Evolutionary conservation across 179 eudicot genomes (phyloP).

Genomic region (Vitellaria paradoxa): DNA sequence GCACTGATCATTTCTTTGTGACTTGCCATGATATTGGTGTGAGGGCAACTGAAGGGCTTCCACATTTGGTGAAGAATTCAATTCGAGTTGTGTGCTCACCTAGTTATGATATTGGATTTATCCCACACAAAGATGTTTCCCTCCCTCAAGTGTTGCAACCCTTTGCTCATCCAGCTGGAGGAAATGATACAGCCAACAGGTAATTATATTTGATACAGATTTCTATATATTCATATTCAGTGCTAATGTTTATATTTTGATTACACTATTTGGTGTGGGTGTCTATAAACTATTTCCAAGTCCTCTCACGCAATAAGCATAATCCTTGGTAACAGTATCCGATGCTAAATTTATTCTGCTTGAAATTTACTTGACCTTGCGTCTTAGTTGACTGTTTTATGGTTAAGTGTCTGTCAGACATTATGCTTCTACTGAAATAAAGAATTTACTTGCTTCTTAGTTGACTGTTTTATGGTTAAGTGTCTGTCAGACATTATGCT

Average conservation of each 20-base stretch:
- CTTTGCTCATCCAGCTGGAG: slow-evolving; percentile 96
- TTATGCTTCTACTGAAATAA: not conserved
- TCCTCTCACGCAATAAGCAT: not conserved
- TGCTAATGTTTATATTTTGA: not conserved
- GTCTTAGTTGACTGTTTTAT: not conserved
- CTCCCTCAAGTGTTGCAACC: slow-evolving; percentile 97
- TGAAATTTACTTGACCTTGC: slow-evolving; percentile 1
- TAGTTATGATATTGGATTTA: slow-evolving; percentile 85
- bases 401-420: not conserved
- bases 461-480: not conserved
- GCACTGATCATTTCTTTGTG: slow-evolving; percentile 91
- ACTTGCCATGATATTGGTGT: slow-evolving; percentile 96
- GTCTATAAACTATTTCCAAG: no score
- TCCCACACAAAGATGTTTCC: slow-evolving; percentile 97
- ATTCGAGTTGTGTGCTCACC: slow-evolving; percentile 95
- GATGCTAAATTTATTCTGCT: not conserved
- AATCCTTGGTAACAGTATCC: not conserved
- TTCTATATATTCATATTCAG: not conserved
- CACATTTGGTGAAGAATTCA: slow-evolving; percentile 80
- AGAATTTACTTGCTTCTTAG: no score
- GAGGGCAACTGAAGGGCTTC: slow-evolving; percentile 86
- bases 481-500: not conserved
- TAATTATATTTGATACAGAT: not conserved
- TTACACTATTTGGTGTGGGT: not conserved
- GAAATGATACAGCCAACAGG: slow-evolving; percentile 90